Evolutionary conservation across 495 filamentous ascomycete genomes (phyloP).

Genomic region (Chaetomium tenue): DNA sequence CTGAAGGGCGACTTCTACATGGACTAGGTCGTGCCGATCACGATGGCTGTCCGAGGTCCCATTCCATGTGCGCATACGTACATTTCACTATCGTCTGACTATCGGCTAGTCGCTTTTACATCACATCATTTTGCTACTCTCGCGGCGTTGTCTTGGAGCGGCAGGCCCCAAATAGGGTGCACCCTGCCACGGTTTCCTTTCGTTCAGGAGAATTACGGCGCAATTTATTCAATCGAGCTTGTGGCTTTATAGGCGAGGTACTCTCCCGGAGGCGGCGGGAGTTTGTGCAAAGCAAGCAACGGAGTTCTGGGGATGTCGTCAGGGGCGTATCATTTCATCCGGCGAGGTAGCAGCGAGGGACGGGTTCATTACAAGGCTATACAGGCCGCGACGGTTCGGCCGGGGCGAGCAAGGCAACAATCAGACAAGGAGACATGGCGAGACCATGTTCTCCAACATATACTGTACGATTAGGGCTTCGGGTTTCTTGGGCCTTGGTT

Average conservation of each 20-base stretch:
- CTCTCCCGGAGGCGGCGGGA: neutral
- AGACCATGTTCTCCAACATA: neutral
- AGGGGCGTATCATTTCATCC: neutral
- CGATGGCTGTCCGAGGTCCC: neutral
- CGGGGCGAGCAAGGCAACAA: neutral
- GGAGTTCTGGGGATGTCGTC: constrained; percentile 13
- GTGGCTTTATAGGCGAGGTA: constrained; percentile 1
- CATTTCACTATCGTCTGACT: neutral
- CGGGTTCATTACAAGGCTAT: neutral
- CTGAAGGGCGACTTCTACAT: constrained; percentile 97
- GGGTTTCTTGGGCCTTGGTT: constrained; percentile 10
- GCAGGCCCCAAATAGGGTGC: neutral
- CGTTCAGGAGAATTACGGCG: neutral
- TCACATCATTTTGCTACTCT: neutral
- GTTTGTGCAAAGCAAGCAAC: constrained; percentile 11
- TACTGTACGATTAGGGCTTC: constrained; percentile 20
- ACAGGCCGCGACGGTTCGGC: neutral
- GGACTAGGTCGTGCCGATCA: constrained; percentile 60
- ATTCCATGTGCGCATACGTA: neutral
- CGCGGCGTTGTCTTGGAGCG: neutral
- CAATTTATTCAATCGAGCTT: neutral
- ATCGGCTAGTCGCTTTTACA: neutral
- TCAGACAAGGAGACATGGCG: neutral
- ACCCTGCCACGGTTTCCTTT: neutral
- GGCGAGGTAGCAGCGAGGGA: neutral